These are phyloP conservation scores for Saraca asoca DNA, from an alignment of 331 rosid species.

Conservation along the genomic window DNA sequence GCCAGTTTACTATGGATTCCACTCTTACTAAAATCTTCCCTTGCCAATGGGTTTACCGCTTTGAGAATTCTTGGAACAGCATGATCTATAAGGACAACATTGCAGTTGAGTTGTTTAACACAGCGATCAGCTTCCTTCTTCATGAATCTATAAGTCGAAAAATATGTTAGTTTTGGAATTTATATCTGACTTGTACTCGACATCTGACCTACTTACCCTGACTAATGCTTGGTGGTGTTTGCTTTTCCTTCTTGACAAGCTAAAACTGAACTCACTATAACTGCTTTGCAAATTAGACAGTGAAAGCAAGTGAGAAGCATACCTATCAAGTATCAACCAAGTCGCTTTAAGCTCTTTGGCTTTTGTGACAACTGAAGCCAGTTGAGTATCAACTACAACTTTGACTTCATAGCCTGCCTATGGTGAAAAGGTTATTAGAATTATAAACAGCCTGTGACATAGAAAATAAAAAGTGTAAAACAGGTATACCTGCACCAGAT, in stretches of 20 bases:
- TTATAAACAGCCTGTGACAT: background rate
- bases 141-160: slow-evolving; percentile 22
- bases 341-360: slow-evolving; percentile 32
- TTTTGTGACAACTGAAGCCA: slow-evolving; percentile 22
- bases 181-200: no score
- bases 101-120: slow-evolving; percentile 36
- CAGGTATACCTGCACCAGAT: slow-evolving; percentile 30
- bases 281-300: background rate
- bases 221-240: background rate
- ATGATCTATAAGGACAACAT: slow-evolving; percentile 40
- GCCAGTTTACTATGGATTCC: background rate
- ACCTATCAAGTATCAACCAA: slow-evolving; percentile 41
- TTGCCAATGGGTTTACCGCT: slow-evolving; percentile 31
- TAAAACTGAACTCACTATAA: background rate
- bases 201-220: background rate
- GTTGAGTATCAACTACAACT: slow-evolving; percentile 28
- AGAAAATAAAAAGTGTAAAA: background rate
- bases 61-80: slow-evolving; percentile 37
- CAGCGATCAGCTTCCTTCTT: slow-evolving; percentile 38
- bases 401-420: slow-evolving; percentile 30
- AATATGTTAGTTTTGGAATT: background rate
- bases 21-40: background rate
- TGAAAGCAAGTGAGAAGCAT: background rate
- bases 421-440: background rate
- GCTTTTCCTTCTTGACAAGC: background rate